A percentile compares a stretch with the other conserved stretches of the same genome.
Evolutionary conservation across 2,329 filamentous ascomycete genomes (phyloP).

Genomic region (Trichoderma sp.): DNA sequence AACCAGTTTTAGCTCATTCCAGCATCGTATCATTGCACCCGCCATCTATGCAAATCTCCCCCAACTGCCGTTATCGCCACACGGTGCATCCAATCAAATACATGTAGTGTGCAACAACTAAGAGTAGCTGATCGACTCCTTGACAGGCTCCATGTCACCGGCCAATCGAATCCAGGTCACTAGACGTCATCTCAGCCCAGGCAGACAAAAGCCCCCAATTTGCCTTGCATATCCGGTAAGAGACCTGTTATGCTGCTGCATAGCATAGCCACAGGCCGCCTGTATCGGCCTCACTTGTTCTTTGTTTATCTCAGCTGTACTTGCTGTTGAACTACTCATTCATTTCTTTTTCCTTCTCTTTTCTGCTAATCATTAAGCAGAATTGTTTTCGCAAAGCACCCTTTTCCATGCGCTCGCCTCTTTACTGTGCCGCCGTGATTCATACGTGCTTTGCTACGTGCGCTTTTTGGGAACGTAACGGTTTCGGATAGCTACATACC

Average conservation of each 20-base stretch:
- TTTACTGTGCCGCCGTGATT: background rate
- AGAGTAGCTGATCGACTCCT: background rate
- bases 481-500: background rate
- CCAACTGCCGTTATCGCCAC: background rate
- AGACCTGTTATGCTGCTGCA: background rate
- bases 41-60: background rate
- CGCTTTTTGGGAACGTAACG: background rate
- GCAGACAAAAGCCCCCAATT: background rate
- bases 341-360: background rate
- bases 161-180: background rate
- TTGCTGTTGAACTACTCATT: background rate
- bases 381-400: background rate
- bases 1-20: background rate
- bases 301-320: background rate
- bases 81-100: background rate
- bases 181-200: background rate
- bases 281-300: background rate
- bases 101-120: background rate
- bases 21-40: background rate
- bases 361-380: background rate
- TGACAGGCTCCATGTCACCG: background rate
- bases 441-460: background rate
- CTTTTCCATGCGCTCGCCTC: background rate
- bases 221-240: background rate
- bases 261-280: background rate